phyloP scores from a whole-genome alignment of 306 rosid genomes.

The Pachyrhizus erosus region DNA sequence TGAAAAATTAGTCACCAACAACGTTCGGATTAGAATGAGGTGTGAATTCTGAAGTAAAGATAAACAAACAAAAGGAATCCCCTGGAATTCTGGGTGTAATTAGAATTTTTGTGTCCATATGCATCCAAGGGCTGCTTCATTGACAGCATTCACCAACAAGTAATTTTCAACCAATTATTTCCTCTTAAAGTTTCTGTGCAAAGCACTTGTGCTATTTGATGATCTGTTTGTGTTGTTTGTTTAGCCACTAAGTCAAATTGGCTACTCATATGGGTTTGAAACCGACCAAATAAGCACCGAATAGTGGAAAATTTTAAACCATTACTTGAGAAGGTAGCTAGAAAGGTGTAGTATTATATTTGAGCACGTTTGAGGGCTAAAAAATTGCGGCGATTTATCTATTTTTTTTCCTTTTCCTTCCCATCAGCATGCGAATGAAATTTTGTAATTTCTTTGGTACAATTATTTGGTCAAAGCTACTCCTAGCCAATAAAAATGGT shows the following conservation, averaged over 20 bases:
- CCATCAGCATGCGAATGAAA: neutral
- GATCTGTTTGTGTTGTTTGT: neutral
- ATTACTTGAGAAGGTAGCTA: neutral
- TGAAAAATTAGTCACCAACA: constrained; percentile 4
- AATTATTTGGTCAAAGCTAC: constrained; percentile 35
- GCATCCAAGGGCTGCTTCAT: constrained; percentile 32
- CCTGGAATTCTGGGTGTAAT: neutral
- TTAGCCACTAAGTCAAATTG: constrained; percentile 33
- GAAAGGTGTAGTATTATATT: neutral
- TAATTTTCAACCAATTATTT: neutral
- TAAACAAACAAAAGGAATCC: neutral
- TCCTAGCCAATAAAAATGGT: constrained; percentile 30
- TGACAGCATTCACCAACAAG: constrained; percentile 31
- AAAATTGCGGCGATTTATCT: neutral
- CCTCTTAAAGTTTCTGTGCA: neutral
- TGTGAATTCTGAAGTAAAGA: neutral
- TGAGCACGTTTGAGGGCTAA: constrained; percentile 32
- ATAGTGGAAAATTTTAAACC: neutral
- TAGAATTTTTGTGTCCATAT: constrained; percentile 39
- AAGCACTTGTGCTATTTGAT: constrained; percentile 25
- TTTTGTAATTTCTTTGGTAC: neutral
- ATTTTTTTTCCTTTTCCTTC: neutral
- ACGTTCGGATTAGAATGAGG: neutral
- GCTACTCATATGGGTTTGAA: constrained; percentile 23
- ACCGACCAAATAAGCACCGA: constrained; percentile 28